These are phyloP conservation scores for Talaromyces amestolkiae DNA, from an alignment of 2,329 filamentous ascomycete species.

Conservation along the genomic window DNA sequence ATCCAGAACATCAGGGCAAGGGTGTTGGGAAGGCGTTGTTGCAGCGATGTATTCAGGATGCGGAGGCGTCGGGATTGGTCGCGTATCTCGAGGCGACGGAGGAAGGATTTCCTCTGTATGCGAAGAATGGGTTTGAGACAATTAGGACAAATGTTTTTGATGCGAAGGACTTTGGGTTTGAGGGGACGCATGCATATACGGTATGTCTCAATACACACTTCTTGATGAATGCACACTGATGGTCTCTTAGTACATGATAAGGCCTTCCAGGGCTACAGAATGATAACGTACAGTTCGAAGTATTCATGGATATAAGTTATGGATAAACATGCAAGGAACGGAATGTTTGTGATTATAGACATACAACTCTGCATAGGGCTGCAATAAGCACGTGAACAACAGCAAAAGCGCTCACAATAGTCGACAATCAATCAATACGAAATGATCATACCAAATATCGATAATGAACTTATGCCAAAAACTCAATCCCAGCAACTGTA, in stretches of 20 bases:
- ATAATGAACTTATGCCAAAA: neutral
- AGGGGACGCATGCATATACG: neutral
- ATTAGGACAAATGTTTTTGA: neutral
- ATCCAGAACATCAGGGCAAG: constrained; percentile 33
- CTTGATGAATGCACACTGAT: neutral
- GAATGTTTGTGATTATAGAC: neutral
- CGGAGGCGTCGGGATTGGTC: constrained; percentile 35
- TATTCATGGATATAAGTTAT: neutral
- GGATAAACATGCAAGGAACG: neutral
- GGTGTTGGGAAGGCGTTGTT: constrained; percentile 38
- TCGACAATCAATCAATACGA: neutral
- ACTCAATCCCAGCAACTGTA: neutral
- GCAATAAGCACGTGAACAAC: neutral
- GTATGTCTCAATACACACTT: neutral
- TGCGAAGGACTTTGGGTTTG: neutral
- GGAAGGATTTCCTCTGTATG: neutral
- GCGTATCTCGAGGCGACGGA: constrained; percentile 37
- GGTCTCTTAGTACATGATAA: neutral
- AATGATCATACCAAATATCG: no score
- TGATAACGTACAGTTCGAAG: neutral
- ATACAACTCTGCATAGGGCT: neutral
- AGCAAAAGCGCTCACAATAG: neutral
- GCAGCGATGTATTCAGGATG: constrained; percentile 31
- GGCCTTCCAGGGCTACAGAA: neutral
- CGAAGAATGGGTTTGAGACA: neutral